Evolutionary conservation across 2,329 filamentous ascomycete genomes (phyloP).

Genomic region (Annulohypoxylon truncatum): DNA sequence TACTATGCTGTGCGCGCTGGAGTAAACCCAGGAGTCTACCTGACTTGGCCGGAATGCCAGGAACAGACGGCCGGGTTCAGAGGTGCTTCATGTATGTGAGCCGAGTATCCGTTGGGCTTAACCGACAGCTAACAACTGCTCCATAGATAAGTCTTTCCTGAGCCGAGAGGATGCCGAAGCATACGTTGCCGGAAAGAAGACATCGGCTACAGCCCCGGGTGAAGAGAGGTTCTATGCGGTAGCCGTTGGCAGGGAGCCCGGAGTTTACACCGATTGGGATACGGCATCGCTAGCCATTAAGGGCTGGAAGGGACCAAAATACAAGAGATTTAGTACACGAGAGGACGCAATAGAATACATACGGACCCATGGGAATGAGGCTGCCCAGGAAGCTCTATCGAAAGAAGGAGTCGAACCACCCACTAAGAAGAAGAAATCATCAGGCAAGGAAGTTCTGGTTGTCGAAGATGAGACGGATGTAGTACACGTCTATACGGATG

Average conservation of each 20-base stretch:
- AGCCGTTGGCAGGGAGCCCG: conserved; percentile 67
- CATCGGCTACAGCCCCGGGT: conserved; percentile 52
- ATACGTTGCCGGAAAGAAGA: conserved; percentile 74
- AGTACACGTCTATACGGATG: conserved; percentile 70
- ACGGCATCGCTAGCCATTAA: conserved; percentile 78
- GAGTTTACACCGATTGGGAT: conserved; percentile 73
- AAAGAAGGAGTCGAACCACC: conserved; percentile 55
- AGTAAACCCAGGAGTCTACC: conserved; percentile 69
- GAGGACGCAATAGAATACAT: conserved; percentile 85
- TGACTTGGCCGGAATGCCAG: conserved; percentile 70
- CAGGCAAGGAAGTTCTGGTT: conserved; percentile 16
- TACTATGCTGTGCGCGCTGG: conserved; percentile 73
- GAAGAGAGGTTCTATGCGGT: conserved; percentile 69
- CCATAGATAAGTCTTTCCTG: conserved; percentile 81
- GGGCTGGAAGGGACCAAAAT: conserved; percentile 75
- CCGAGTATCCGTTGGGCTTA: conserved; percentile 12
- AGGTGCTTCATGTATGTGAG: conserved; percentile 74
- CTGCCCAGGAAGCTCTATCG: conserved; percentile 57
- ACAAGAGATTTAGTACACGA: conserved; percentile 75
- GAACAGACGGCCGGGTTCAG: conserved; percentile 69
- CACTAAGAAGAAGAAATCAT: conserved; percentile 51
- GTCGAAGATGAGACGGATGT: conserved; percentile 48
- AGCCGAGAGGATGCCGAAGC: conserved; percentile 80
- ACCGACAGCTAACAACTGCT: conserved; percentile 21
- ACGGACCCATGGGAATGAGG: conserved; percentile 57